phyloP scores from a whole-genome alignment of 176 grass and related monocot genomes.

The Cenchrus fungigraminus region DNA sequence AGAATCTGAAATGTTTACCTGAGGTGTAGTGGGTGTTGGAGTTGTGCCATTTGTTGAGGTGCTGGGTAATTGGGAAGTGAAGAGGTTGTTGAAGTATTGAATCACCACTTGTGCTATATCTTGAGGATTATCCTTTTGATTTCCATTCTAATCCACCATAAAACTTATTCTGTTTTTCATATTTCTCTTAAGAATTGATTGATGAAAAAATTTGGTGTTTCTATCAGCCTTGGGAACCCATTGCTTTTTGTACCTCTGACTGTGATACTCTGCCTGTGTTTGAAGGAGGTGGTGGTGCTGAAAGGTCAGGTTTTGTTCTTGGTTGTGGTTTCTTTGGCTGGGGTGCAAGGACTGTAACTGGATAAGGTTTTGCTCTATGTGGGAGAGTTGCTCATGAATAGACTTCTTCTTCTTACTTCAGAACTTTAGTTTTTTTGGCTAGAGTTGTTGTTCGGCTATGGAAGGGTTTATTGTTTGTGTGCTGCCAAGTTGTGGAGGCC shows the following conservation, averaged over 20 bases:
- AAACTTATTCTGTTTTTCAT: not conserved
- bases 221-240: not conserved
- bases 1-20: not conserved
- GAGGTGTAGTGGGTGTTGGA: rapidly evolving
- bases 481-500: not conserved
- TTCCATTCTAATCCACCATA: not conserved
- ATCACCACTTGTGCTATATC: not conserved
- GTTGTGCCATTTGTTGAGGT: rapidly evolving
- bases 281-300: not conserved
- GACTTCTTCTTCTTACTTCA: not conserved
- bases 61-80: not conserved
- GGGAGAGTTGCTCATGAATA: not conserved
- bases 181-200: not conserved
- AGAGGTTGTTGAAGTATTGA: not conserved
- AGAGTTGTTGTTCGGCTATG: not conserved
- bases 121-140: no score
- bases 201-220: not conserved
- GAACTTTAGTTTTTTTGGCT: not conserved
- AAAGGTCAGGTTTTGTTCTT: rapidly evolving
- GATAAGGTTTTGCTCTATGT: not conserved
- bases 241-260: no score
- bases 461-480: no score
- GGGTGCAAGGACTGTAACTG: not conserved
- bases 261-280: not conserved
- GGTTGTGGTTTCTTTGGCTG: not conserved